Base-by-base conservation (phyloP, 2,329 filamentous ascomycete species). In the Epichloe gansuensis region DNA sequence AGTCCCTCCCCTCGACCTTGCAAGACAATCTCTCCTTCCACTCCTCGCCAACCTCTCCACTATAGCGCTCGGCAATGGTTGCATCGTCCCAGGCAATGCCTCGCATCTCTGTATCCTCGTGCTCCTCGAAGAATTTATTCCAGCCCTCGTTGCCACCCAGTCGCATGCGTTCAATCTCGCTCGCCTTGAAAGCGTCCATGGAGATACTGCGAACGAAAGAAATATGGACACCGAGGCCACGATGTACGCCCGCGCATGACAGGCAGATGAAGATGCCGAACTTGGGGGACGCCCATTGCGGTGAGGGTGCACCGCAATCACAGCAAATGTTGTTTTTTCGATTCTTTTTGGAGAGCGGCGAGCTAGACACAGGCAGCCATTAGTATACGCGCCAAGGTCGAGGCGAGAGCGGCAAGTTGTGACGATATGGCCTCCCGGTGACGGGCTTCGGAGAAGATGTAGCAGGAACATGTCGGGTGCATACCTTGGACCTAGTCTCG, bases 181-280 rank as follows among this genome's bases (percentile, higher is more conserved):
- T 79, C 57, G 82, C 81, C 69, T 98, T 98, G 76, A 98, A 97
- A 53, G 89, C 89, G 72, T 98, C 93, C 93, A 98, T 98, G 56
- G 89, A 95, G 64, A 97, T 93, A 63, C 87, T 93, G 54, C 93
- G 86, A 57, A 98, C 90, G 72, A 98, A 98, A 66, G 89, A 95
- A 68, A 98, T 95, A 74, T 98, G 93, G 38, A 98, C 93, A 55
- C 93, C 93, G 34, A 98, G 81, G 3, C 89, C 89, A 57, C 93
- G 86, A 72, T 98, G 93, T 50, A 93, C 87, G 60, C 93, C 93
- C 36, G 90, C 91, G 74, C 93, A 98, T 57, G 85, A 88, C 50
- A 98, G 82, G 71, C 93, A 98, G 77, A 98, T 96, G 74, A 98
- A 98, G 68, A 95, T 88, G 65, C 91, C 91, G 66, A 98, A 95